Base-by-base conservation (phyloP, 2,329 filamentous ascomycete species). In the Alternaria arborescens region DNA sequence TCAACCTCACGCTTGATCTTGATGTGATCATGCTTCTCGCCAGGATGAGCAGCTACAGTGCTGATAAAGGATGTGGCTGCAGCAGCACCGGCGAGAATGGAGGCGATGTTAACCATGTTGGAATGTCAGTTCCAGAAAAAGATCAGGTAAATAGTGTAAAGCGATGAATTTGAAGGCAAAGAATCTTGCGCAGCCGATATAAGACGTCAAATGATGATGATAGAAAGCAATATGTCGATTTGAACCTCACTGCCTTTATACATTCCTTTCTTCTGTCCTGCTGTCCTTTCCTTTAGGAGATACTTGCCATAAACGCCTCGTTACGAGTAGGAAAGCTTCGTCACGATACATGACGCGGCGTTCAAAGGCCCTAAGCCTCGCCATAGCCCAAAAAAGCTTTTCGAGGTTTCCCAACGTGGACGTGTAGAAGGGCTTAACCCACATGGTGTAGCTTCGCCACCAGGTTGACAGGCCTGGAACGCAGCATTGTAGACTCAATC, bases 11-110 rank as follows among this genome's bases (percentile, higher is more conserved):
- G 68, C 64, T 71, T 73, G 61, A 77, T 56, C 28, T 70, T 66
- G 38, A 64, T 57, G 55, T 67, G 64, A 32, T 77, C 71, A 48
- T 77, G 74, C 47, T 73, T 70, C 60, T 78, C 76, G 34, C 75
- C 75, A 26, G 76, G 75, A 38, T 78, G 76, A 34, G 74, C 74
- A 36, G 61, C 18, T 14, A 61, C 64, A 32, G 64, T 47, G 43
- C 60, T 38, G 5, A 71, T 51, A 36, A 72, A 61, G 16, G 65
- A 67, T 46, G 69, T 59, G 14, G 59, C 64, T 18, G 61, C 62
- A 34, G 68, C 50, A 16, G 69, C 69, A 47, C 57, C 53, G 44
- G 64, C 61, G 46, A 71, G 47, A 0, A 34, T 32, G 18, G 2
- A 2, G 11, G 46, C 28, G 12, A 48, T 8, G 12, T 48, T 48